Percentiles rank a stretch among this genome's conserved stretches.
phyloP scores from a whole-genome alignment of 768 basidiomycete genomes.

The Podaxis sp. region DNA sequence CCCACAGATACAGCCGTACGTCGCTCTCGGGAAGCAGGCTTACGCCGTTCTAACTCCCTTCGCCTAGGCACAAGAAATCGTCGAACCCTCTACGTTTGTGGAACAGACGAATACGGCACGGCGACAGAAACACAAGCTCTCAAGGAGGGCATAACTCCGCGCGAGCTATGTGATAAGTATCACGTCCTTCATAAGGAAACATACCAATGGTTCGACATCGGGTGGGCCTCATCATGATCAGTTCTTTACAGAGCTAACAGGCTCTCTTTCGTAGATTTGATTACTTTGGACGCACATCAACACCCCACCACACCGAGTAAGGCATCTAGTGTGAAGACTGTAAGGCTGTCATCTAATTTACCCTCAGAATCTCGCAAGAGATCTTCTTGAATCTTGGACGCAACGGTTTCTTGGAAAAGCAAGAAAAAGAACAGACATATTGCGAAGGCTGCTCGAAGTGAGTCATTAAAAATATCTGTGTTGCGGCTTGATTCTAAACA shows the following conservation, averaged over 20 bases:
- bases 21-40: conserved; percentile 6
- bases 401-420: conserved; percentile 73
- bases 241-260: conserved; percentile 6
- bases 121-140: conserved; percentile 97
- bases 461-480: conserved; percentile 16
- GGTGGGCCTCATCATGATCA: conserved; percentile 42
- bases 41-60: conserved; percentile 1
- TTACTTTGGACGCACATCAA: conserved; percentile 94
- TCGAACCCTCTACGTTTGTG: conserved; percentile 92
- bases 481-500: neutral
- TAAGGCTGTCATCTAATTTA: neutral
- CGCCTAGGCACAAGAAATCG: conserved; percentile 70
- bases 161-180: conserved; percentile 88
- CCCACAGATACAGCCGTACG: conserved; percentile 60
- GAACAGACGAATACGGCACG: conserved; percentile 99
- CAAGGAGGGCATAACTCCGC: conserved; percentile 80
- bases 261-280: conserved; percentile 64
- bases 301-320: conserved; percentile 85
- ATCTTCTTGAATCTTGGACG: conserved; percentile 84
- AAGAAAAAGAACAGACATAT: conserved; percentile 90
- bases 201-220: conserved; percentile 97
- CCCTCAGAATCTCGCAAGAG: conserved; percentile 78
- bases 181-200: conserved; percentile 84
- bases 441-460: conserved; percentile 90
- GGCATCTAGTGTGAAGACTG: conserved; percentile 17